Base-by-base conservation (phyloP, 2,329 filamentous ascomycete genomes). In the Aspergillus quadrilineatus region DNA sequence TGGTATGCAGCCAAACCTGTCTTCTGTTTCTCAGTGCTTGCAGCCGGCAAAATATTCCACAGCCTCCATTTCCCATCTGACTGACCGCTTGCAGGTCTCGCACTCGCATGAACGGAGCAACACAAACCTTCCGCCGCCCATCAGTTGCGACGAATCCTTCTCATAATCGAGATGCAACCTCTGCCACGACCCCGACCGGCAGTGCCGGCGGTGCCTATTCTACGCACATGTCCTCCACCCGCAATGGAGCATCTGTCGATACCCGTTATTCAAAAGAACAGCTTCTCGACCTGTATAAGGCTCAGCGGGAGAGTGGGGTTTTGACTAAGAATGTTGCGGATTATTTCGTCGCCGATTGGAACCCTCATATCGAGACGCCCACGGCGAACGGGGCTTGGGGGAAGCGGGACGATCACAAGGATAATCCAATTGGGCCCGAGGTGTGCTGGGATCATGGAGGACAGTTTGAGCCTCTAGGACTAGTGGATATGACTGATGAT, bases 371-470 rank as follows among this genome's bases (percentile, higher is more conserved):
- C 50, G 77, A 85, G 41, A 92, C 91, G 65, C 86, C 87, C 32
- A 67, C 70, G 67, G 81, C 63, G 65, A 84, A 73, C 75, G 86
- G 72, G 28, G 83, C 84, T 53, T 96, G 91, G 91, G 89, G 89
- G 50, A 91, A 92, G 73, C 82, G 80, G 64, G 83, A 84, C 57
- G 92, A 97, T 62, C 83, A 82, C 57, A 88, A 91, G 70, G 85
- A 89, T 61, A 79, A 82, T 60, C 86, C 86, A 57, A 85, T 89
- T 67, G 92, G 93, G 44, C 90, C 92, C n/a, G 91, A 94, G 60
- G 85, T 93, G 42, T 97, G 92, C 73, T 99, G 93, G 94, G 90
- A 96, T 69, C 76, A 83, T 57, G 82, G 82, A 58, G 91, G 89
- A 26, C 82, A 82, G 52, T 81, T 85, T 44, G 82, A 84, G 61